A percentile compares a stretch with the other conserved stretches of the same genome.
Evolutionary conservation across 2,329 filamentous ascomycete species (phyloP).

Genomic region (Cercospora berteroae): DNA sequence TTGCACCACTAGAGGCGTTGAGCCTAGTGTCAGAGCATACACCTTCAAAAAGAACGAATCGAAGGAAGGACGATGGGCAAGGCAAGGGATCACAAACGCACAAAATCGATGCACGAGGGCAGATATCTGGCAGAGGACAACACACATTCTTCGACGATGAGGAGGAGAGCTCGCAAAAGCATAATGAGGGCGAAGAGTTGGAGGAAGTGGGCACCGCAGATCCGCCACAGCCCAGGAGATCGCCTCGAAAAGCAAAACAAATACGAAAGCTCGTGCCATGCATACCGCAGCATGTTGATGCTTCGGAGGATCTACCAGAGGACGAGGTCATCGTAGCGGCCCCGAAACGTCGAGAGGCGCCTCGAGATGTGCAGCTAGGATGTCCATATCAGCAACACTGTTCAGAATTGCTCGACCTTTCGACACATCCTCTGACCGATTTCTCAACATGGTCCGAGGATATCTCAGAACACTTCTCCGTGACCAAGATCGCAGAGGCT

Average conservation of each 20-base stretch:
- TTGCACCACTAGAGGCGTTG: slow-evolving; percentile 17
- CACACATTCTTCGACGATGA: slow-evolving; percentile 17
- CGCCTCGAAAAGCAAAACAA: slow-evolving; percentile 7
- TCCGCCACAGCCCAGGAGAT: background rate
- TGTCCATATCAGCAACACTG: slow-evolving; percentile 32
- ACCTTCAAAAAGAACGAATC: slow-evolving; percentile 11
- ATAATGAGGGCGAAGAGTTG: background rate
- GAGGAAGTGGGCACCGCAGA: background rate
- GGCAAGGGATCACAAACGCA: slow-evolving; percentile 8
- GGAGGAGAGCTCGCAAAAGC: background rate
- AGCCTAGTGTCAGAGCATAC: background rate
- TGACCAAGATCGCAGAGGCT: slow-evolving; percentile 64
- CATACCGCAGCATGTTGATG: background rate
- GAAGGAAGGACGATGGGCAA: background rate
- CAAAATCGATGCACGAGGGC: slow-evolving; percentile 1
- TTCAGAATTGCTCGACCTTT: slow-evolving; percentile 31
- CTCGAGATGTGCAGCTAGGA: background rate
- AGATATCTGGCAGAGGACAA: slow-evolving; percentile 7
- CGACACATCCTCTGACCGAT: slow-evolving; percentile 35
- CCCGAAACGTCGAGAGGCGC: background rate
- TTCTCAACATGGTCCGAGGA: slow-evolving; percentile 46
- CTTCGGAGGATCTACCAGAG: background rate
- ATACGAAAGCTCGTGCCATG: background rate
- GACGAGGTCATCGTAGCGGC: background rate
- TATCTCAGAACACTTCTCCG: slow-evolving; percentile 46